phyloP scores from a whole-genome alignment of 805 yeast genomes.

The Candida tammaniensis region DNA sequence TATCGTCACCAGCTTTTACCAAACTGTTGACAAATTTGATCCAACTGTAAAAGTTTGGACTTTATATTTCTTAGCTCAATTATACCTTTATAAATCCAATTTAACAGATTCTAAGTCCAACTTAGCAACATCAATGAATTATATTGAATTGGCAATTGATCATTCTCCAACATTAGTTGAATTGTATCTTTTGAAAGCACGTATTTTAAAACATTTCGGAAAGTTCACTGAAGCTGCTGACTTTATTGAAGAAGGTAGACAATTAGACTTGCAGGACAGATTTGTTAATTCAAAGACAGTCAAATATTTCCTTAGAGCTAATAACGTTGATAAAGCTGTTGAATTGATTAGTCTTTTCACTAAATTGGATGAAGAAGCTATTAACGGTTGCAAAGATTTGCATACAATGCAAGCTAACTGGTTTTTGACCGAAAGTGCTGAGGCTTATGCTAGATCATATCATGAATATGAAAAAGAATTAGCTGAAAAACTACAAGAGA shows the following conservation, averaged over 20 bases:
- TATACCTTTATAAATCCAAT: conserved; percentile 48
- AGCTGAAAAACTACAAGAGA: conserved; percentile 24
- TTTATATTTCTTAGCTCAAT: conserved; percentile 74
- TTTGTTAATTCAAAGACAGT: conserved; percentile 86
- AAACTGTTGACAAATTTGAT: conserved; percentile 26
- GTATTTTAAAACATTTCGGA: conserved; percentile 74
- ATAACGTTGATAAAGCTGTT: conserved; percentile 70
- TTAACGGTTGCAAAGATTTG: conserved; percentile 83
- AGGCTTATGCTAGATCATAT: conserved; percentile 67
- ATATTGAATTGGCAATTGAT: conserved; percentile 59
- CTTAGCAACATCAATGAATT: conserved; percentile 50
- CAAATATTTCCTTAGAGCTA: conserved; percentile 77
- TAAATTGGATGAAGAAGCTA: conserved; percentile 66
- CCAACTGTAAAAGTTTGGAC: conserved; percentile 66
- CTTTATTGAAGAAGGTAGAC: conserved; percentile 66
- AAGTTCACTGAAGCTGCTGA: conserved; percentile 59
- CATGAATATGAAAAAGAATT: conserved; percentile 21
- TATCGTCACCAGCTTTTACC: conserved; percentile 51
- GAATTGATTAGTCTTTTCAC: conserved; percentile 77
- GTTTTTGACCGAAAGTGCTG: conserved; percentile 84
- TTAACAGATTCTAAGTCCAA: conserved; percentile 28
- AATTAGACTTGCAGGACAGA: conserved; percentile 82
- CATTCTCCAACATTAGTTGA: conserved; percentile 88
- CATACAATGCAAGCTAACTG: conserved; percentile 90
- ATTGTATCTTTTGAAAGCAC: conserved; percentile 73